A percentile compares a stretch with the other conserved stretches of the same genome.
Conservation (phyloP, 2,329 filamentous ascomycete genomes). For the Alternaria sp. region DNA sequence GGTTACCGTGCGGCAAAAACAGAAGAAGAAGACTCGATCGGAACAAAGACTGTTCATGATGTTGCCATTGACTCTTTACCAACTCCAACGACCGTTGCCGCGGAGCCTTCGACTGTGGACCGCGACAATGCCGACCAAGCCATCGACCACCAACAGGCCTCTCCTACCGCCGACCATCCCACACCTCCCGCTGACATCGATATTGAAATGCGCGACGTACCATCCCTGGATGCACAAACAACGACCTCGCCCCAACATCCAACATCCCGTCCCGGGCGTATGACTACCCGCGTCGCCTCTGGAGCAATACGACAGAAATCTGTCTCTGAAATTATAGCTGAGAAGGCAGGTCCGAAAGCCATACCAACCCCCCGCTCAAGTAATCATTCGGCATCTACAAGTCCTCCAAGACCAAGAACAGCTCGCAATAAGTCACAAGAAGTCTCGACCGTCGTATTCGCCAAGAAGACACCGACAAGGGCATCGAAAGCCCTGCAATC, state of each 20-base stretch:
- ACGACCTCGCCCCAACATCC: constrained; percentile 31
- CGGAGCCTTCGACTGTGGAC: constrained; percentile 36
- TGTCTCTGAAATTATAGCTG: constrained; percentile 73
- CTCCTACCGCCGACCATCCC: constrained; percentile 35
- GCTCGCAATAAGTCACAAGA: constrained; percentile 61
- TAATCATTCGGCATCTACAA: constrained; percentile 33
- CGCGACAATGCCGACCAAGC: constrained; percentile 28
- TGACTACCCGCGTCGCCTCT: constrained; percentile 73
- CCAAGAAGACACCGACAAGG: constrained; percentile 60
- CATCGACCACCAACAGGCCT: constrained; percentile 10
- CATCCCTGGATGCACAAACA: constrained; percentile 11
- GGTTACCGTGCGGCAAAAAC: constrained; percentile 12
- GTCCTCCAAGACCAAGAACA: constrained; percentile 30
- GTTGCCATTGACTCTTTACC: constrained; percentile 43
- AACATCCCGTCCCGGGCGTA: constrained; percentile 55
- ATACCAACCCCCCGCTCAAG: constrained; percentile 48
- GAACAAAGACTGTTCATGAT: constrained; percentile 19
- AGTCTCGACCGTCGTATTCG: constrained; percentile 78
- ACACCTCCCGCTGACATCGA: constrained; percentile 46
- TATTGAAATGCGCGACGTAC: constrained; percentile 42
- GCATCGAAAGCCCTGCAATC: constrained; percentile 40
- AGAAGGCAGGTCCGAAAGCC: constrained; percentile 57
- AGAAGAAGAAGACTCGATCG: constrained; percentile 12
- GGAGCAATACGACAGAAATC: constrained; percentile 75
- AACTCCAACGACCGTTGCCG: constrained; percentile 43